These are phyloP conservation scores for Fusarium sublunatum DNA, from an alignment of 2,329 filamentous ascomycete genomes.

Conservation along the genomic window DNA sequence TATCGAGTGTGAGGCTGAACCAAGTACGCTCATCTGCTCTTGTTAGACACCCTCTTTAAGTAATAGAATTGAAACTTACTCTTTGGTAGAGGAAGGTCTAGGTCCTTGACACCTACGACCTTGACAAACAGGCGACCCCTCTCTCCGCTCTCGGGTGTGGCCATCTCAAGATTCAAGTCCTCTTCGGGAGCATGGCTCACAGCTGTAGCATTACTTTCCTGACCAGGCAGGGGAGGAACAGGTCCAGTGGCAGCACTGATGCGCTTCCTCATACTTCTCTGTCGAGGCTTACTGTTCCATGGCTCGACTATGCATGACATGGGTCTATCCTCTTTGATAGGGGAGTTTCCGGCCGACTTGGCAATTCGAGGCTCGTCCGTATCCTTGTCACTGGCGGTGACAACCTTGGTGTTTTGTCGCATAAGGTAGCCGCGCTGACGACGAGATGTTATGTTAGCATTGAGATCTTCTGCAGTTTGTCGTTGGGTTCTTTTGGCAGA, in stretches of 20 bases:
- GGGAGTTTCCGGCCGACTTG: slow-evolving; percentile 74
- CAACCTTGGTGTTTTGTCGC: slow-evolving; percentile 97
- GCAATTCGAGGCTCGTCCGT: slow-evolving; percentile 65
- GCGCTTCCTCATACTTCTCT: slow-evolving; percentile 70
- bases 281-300: slow-evolving; percentile 86
- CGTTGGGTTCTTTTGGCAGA: slow-evolving; percentile 47
- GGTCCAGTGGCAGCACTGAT: slow-evolving; percentile 63
- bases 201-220: slow-evolving; percentile 80
- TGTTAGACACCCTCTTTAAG: slow-evolving; percentile 39
- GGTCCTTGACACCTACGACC: slow-evolving; percentile 96
- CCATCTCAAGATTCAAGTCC: slow-evolving; percentile 66
- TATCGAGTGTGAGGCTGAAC: slow-evolving; percentile 98
- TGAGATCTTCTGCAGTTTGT: slow-evolving; percentile 37
- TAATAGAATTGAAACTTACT: slow-evolving; percentile 69
- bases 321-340: slow-evolving; percentile 80
- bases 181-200: slow-evolving; percentile 77
- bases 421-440: slow-evolving; percentile 97
- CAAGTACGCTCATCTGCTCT: slow-evolving; percentile 82
- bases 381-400: slow-evolving; percentile 87
- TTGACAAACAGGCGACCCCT: slow-evolving; percentile 95
- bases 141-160: slow-evolving; percentile 82
- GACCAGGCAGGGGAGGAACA: slow-evolving; percentile 86
- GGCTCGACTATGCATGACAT: slow-evolving; percentile 97
- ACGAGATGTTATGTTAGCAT: slow-evolving; percentile 72
- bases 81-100: slow-evolving; percentile 89